Conservation (phyloP, 2,329 filamentous ascomycete genomes). For the Talaromyces pinophilus region DNA sequence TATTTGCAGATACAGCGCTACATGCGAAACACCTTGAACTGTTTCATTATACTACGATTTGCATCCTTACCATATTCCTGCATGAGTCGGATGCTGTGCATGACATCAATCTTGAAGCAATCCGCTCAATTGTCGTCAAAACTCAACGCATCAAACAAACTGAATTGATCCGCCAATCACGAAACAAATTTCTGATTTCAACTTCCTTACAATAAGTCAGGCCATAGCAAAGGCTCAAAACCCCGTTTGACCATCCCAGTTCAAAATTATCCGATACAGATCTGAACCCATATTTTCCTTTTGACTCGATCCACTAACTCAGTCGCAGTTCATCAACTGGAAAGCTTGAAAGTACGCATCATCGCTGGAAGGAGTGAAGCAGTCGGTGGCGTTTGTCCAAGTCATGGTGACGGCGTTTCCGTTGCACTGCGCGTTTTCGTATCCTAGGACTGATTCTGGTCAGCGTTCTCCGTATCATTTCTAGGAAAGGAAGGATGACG, state of each 20-base stretch:
- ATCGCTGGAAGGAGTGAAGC: constrained; percentile 4
- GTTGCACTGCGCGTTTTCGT: constrained; percentile 3
- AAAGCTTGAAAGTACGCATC: constrained; percentile 6
- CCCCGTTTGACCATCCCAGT: neutral
- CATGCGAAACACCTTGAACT: neutral
- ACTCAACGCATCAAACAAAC: neutral
- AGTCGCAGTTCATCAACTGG: neutral
- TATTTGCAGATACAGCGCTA: neutral
- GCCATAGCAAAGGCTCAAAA: neutral
- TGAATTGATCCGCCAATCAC: neutral
- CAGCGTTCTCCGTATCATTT: neutral
- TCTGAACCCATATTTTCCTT: too few species aligned
- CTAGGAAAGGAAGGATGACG: neutral
- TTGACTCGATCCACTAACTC: neutral
- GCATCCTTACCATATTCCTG: neutral
- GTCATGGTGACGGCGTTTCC: constrained; percentile 5
- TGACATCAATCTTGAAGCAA: neutral
- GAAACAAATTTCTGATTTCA: neutral
- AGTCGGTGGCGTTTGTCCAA: neutral
- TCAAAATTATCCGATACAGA: neutral
- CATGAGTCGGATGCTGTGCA: neutral
- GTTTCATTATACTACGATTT: neutral
- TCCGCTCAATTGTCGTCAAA: neutral
- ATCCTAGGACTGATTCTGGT: constrained; percentile 2
- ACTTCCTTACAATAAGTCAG: neutral